Conservation (phyloP, 495 filamentous ascomycete genomes). For the Aspergillus panamensis region DNA sequence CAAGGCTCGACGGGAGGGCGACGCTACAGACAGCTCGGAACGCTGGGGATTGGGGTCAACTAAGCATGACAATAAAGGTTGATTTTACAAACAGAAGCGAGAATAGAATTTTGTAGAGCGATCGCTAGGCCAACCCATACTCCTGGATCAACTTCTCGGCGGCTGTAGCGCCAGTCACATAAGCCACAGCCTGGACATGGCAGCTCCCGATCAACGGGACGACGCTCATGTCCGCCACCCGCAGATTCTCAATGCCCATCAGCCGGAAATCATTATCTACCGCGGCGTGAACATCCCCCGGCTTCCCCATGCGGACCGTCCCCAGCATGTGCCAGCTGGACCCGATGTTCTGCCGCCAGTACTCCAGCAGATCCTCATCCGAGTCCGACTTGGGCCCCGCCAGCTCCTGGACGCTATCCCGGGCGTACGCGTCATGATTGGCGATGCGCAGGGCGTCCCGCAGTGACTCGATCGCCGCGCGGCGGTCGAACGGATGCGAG, state of each 20-base stretch:
- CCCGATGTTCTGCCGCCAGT: conserved; percentile 31
- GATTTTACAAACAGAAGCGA: too few relatives aligned
- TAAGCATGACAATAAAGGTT: too few relatives aligned
- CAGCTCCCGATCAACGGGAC: conserved; percentile 53
- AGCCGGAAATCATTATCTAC: conserved; percentile 57
- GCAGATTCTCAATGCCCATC: conserved; percentile 50
- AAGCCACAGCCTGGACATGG: conserved; percentile 38
- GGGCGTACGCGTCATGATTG: conserved; percentile 23
- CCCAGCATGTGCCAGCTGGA: conserved; percentile 53
- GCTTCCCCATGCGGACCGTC: conserved; percentile 59
- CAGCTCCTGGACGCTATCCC: conserved; percentile 29
- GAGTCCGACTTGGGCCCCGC: conserved; percentile 42
- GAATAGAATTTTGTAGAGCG: too few relatives aligned
- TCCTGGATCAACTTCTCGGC: conserved; percentile 12
- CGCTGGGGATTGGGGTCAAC: not conserved
- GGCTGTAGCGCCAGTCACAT: conserved; percentile 4
- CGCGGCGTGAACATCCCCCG: conserved; percentile 43
- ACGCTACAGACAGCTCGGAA: not conserved
- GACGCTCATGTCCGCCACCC: conserved; percentile 64
- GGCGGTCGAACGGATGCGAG: conserved; percentile 51
- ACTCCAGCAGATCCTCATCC: conserved; percentile 55
- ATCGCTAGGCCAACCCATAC: conserved; percentile 8
- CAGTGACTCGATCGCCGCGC: conserved; percentile 50
- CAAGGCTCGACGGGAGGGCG: not conserved
- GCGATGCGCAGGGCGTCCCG: conserved; percentile 39